Evolutionary conservation across 208 protist species (phyloP).

Genomic region (Dictyostelium gargantuum): DNA sequence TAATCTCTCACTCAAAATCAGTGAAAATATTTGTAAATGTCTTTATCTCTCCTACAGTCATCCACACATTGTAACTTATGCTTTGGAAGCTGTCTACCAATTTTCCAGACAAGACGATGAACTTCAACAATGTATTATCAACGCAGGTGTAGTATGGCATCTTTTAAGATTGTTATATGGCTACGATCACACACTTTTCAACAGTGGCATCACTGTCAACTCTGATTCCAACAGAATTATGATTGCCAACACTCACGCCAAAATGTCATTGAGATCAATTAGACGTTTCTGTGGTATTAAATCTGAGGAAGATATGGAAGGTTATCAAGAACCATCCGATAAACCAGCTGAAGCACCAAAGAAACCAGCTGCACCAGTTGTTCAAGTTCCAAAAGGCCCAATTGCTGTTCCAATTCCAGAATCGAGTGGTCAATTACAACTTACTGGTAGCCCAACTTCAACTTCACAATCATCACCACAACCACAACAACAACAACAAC

Average conservation of each 20-base stretch:
- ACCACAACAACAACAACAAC: neutral
- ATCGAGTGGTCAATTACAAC: neutral
- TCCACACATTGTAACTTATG: constrained; percentile 47
- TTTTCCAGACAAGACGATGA: constrained; percentile 26
- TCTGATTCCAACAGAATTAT: constrained; percentile 41
- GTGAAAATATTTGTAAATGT: constrained; percentile 59
- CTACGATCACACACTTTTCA: constrained; percentile 41
- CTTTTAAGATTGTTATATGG: constrained; percentile 17
- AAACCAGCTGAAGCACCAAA: neutral
- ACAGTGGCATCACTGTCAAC: constrained; percentile 37
- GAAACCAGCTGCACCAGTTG: neutral
- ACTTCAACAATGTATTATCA: neutral
- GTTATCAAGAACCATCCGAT: constrained; percentile 39
- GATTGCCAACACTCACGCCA: constrained; percentile 28
- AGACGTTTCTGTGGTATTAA: constrained; percentile 29
- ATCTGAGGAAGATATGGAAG: constrained; percentile 47
- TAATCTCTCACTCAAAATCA: neutral
- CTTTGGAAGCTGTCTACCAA: constrained; percentile 32
- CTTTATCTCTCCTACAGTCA: constrained; percentile 22
- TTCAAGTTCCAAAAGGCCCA: neutral
- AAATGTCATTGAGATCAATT: neutral
- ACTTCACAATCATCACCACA: neutral
- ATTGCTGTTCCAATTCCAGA: constrained; percentile 25
- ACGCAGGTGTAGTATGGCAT: constrained; percentile 18
- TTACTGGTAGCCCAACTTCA: neutral